Evolutionary conservation across 164 flowering plant species (phyloP), one percentile per base, ranked within the genome.

Genomic region (Houttuynia cordata): DNA sequence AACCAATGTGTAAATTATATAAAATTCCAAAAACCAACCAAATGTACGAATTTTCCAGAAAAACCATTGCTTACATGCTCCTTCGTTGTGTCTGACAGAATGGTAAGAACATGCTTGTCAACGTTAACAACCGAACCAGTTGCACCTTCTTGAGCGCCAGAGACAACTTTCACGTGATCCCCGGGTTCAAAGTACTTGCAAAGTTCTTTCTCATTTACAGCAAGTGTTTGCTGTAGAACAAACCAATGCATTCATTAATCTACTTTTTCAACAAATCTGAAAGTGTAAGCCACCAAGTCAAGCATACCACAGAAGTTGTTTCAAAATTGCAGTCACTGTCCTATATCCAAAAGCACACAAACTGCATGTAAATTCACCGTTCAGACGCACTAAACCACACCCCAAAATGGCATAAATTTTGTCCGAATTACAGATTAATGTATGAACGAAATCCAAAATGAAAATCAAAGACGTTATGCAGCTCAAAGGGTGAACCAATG

Each of bases 101-200:
- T 78, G 56, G 81, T 87, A 50, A 93, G 86, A 53, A 84, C 86
- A 70, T 90, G 97, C 56, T 91, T 86, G 69, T 90, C 94, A 67
- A 88, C 94, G 70, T 87, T 87, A 10, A 93, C 78, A 69, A 93
- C 98, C 94, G 88, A 86, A 52, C 98, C 98, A 64, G 98, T 93
- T 14, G 92, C 88, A 66, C 98, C 98, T 77, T 88, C 92, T 22
- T 85, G 86, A 51, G 93, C 78, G 47, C 97, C 97, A 54, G 90
- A 75, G 19, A 93, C 97, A 73, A 93, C 91, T 68, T 93, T 93
- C 58, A 93, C 97, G 78, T 93, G 97, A 76, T 93, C 87, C 55
- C 98, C 98, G 59, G 90, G 88, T 65, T 88, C 81, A 67, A 93
- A 93, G 73, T 82, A 90, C 72, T 93, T 93, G 83, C 97, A 90